A percentile compares a stretch with the other conserved stretches of the same genome.
These are phyloP conservation scores for Erodium moschatum DNA, from an alignment of 441 rosid genomes.

Conservation along the genomic window DNA sequence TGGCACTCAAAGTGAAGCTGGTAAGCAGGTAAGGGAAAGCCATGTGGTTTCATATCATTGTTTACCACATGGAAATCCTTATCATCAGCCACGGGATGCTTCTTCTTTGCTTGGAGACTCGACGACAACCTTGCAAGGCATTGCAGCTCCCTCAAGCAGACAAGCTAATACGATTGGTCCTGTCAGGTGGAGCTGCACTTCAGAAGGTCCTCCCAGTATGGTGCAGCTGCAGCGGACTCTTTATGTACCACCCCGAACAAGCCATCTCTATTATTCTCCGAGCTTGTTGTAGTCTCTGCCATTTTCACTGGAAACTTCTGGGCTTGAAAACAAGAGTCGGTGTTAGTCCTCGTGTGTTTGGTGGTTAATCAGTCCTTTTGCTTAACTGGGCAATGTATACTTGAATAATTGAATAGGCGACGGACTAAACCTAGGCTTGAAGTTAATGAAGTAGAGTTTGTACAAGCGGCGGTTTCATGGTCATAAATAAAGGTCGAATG, in stretches of 20 bases:
- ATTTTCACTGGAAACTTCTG: background rate
- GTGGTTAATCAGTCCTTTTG: no score
- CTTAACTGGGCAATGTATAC: background rate
- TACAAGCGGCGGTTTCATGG: no score
- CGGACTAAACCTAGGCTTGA: background rate
- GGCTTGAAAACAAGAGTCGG: no score
- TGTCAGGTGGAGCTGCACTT: constrained; percentile 33
- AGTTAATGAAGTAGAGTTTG: background rate
- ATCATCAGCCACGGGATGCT: constrained; percentile 27
- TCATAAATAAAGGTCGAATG: no score
- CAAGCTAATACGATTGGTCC: no score
- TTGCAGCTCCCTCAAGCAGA: constrained; percentile 18
- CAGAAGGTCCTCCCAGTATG: constrained; percentile 27
- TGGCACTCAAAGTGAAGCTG: constrained; percentile 31
- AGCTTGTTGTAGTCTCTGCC: constrained; percentile 31
- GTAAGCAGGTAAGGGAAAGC: constrained; percentile 10
- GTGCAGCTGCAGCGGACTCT: constrained; percentile 26
- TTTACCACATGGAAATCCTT: constrained; percentile 18
- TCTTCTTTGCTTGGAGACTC: no score
- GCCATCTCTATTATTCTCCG: constrained; percentile 30
- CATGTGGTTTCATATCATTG: constrained; percentile 12
- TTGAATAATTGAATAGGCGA: background rate
- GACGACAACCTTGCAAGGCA: constrained; percentile 8
- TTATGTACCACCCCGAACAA: constrained; percentile 21
- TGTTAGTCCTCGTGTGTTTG: no score